Conservation (phyloP, 2,329 filamentous ascomycete genomes). For the Fusarium chuoi region DNA sequence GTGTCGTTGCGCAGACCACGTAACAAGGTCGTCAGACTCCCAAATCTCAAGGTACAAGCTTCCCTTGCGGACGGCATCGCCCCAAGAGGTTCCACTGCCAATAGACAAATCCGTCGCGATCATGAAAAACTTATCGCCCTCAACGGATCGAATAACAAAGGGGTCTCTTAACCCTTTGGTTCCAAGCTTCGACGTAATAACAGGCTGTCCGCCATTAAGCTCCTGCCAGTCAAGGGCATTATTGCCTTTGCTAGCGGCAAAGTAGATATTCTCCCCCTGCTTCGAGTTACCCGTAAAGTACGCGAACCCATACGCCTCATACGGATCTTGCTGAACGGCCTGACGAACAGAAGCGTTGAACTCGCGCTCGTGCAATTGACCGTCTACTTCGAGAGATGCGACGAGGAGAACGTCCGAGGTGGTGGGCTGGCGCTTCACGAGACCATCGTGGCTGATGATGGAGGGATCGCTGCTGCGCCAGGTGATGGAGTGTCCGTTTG, state of each 20-base stretch:
- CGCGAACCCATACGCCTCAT: constrained; percentile 61
- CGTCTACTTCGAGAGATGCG: constrained; percentile 46
- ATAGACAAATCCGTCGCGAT: constrained; percentile 65
- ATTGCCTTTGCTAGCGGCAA: constrained; percentile 63
- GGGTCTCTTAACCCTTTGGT: constrained; percentile 63
- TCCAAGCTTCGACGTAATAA: constrained; percentile 57
- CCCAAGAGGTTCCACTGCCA: constrained; percentile 64
- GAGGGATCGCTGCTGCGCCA: constrained; percentile 50
- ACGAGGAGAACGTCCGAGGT: constrained; percentile 48
- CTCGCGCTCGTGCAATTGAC: constrained; percentile 42
- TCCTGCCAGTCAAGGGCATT: constrained; percentile 62
- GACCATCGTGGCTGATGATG: constrained; percentile 49
- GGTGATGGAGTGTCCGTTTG: constrained; percentile 46
- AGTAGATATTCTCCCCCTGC: constrained; percentile 62
- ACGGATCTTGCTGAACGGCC: constrained; percentile 46
- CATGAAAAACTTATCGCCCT: constrained; percentile 62
- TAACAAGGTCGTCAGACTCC: constrained; percentile 61
- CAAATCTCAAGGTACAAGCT: constrained; percentile 64
- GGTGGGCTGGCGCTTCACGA: constrained; percentile 48
- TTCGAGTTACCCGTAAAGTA: constrained; percentile 60
- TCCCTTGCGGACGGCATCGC: constrained; percentile 56
- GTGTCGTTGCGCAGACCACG: constrained; percentile 63
- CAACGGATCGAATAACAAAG: constrained; percentile 61
- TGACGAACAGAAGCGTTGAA: constrained; percentile 50
- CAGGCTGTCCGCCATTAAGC: constrained; percentile 58